A percentile compares a stretch with the other conserved stretches of the same genome.
Conservation (phyloP, 495 filamentous ascomycete genomes). For the Talaromyces stipitatus region DNA sequence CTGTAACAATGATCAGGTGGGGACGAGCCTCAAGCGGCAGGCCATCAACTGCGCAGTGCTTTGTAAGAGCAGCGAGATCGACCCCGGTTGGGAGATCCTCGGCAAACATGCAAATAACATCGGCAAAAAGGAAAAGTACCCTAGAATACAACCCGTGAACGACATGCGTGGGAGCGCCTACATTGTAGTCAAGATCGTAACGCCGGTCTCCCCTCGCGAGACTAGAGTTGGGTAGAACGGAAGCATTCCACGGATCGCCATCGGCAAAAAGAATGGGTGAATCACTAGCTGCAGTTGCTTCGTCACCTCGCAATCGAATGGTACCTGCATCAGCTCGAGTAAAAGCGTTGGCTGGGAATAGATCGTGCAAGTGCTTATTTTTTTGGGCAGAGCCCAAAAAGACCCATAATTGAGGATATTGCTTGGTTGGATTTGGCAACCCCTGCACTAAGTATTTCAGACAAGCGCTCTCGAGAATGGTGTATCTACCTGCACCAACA, state of each 20-base stretch:
- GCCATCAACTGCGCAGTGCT: constrained; percentile 6
- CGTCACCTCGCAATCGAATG: constrained; percentile 14
- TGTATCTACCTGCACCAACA: background rate
- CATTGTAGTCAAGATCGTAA: constrained; percentile 7
- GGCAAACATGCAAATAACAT: constrained; percentile 18
- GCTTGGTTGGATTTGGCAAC: constrained; percentile 8
- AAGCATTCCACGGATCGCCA: constrained; percentile 2
- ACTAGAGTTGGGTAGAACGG: background rate
- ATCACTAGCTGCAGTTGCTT: constrained; percentile 1
- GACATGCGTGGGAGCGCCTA: background rate
- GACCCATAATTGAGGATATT: constrained; percentile 13
- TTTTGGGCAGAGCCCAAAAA: constrained; percentile 13
- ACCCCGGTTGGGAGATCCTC: constrained; percentile 3
- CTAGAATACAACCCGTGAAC: constrained; percentile 9
- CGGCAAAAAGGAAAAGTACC: constrained; percentile 17
- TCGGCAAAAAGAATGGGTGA: constrained; percentile 14
- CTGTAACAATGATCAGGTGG: constrained; percentile 7
- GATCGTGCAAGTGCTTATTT: constrained; percentile 9
- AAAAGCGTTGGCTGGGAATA: constrained; percentile 18
- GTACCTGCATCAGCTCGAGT: constrained; percentile 8
- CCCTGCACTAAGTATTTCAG: constrained; percentile 9
- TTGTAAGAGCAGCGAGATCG: constrained; percentile 7
- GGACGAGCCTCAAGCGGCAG: constrained; percentile 6
- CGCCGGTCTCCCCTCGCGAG: constrained; percentile 1
- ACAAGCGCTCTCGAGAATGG: constrained; percentile 11